Evolutionary conservation across 2,329 filamentous ascomycete genomes (phyloP).

Genomic region (Westerdykella aurantiaca): DNA sequence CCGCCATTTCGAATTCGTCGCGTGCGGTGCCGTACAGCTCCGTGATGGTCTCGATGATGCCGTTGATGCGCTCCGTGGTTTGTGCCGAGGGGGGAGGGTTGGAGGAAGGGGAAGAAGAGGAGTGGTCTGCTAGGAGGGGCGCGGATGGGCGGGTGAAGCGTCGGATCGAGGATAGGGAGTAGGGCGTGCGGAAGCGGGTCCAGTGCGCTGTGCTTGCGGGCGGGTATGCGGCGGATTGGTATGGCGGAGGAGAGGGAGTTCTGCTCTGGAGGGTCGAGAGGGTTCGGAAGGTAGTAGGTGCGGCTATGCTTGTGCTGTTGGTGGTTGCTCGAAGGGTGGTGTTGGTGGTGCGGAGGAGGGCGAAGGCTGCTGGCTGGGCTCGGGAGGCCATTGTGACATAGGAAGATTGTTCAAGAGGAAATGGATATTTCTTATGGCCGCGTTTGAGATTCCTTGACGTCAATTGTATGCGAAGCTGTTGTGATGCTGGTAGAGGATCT

Average conservation of each 20-base stretch:
- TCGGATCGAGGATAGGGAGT: conserved; percentile 27
- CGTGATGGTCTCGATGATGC: conserved; percentile 30
- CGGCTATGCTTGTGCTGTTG: conserved; percentile 1
- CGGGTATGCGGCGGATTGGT: conserved; percentile 14
- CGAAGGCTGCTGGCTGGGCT: conserved; percentile 5
- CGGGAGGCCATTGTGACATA: conserved; percentile 18
- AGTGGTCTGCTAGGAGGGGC: conserved; percentile 3
- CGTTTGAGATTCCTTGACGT: too few species aligned
- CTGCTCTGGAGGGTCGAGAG: conserved; percentile 8
- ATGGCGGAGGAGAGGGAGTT: conserved; percentile 5
- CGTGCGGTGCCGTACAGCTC: conserved; percentile 36
- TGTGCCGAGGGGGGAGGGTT: conserved; percentile 12
- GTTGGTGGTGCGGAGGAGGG: conserved; percentile 24
- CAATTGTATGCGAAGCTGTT: too few species aligned
- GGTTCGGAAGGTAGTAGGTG: conserved; percentile 17
- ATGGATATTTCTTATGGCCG: not conserved
- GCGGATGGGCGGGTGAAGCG: conserved; percentile 19
- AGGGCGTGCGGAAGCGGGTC: conserved; percentile 30
- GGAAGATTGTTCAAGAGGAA: not conserved
- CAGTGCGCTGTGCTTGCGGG: conserved; percentile 21
- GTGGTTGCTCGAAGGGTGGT: conserved; percentile 19
- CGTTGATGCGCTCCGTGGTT: conserved; percentile 21
- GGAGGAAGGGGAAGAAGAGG: conserved; percentile 5
- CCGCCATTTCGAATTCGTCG: conserved; percentile 47
- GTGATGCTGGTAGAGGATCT: too few species aligned